phyloP scores from a whole-genome alignment of 306 rosid genomes.

The Argentina anserina region DNA sequence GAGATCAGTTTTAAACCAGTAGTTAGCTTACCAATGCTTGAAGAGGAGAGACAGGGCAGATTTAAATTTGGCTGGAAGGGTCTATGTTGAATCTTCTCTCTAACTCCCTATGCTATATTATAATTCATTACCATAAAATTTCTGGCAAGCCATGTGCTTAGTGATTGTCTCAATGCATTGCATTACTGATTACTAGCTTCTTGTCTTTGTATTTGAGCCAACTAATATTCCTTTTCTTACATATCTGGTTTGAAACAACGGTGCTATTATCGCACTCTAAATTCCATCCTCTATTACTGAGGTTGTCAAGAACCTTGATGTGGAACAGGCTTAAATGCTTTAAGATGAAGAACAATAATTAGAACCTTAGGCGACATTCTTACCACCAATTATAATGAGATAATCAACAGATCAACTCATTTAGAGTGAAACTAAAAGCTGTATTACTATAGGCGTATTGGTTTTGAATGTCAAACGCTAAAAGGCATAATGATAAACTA shows the following conservation, averaged over 20 bases:
- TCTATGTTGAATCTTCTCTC: background rate
- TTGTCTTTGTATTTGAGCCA: background rate
- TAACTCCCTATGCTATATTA: background rate
- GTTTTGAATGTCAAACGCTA: background rate
- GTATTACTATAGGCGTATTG: background rate
- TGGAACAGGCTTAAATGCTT: background rate
- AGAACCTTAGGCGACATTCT: background rate
- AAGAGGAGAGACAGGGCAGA: background rate
- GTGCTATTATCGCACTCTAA: background rate
- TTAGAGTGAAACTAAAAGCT: background rate
- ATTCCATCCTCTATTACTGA: background rate
- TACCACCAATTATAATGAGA: background rate
- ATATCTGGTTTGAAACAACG: background rate
- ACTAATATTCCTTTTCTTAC: background rate
- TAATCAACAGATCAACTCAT: background rate
- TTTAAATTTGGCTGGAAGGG: background rate
- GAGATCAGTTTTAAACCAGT: background rate
- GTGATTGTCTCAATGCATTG: conserved; percentile 8
- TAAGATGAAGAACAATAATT: background rate
- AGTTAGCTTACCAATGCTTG: background rate
- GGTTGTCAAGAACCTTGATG: background rate
- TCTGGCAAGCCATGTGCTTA: background rate
- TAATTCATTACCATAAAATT: background rate
- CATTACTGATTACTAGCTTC: no score
- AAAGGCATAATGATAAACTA: background rate